phyloP scores from a whole-genome alignment of 352 stramenopile species.

The Globisporangium perplexum region DNA sequence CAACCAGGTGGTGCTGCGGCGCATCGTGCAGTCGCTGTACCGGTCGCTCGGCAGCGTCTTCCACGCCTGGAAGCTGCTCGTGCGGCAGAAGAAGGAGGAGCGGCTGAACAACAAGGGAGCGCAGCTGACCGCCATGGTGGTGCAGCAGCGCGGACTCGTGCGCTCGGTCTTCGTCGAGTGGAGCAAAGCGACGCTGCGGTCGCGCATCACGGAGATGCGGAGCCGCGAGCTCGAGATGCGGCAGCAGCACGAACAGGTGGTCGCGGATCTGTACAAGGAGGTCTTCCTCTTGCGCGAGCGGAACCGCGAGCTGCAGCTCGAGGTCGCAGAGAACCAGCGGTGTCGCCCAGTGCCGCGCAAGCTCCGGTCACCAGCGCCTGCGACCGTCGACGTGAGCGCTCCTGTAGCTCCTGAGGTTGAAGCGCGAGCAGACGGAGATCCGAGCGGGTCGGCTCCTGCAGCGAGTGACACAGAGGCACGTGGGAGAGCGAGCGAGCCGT shows the following conservation, averaged over 20 bases:
- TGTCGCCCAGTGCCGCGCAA: slow-evolving; percentile 2
- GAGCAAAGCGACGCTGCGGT: slow-evolving; percentile 25
- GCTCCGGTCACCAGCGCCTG: background rate
- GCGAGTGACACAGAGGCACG: too few relatives aligned
- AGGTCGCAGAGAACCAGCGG: slow-evolving; percentile 2
- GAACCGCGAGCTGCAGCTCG: slow-evolving; percentile 19
- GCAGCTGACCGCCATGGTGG: slow-evolving; percentile 44
- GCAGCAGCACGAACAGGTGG: slow-evolving; percentile 24
- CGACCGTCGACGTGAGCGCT: background rate
- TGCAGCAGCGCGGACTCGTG: slow-evolving; percentile 40
- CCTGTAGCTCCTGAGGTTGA: too few relatives aligned
- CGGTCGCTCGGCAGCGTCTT: slow-evolving; percentile 46
- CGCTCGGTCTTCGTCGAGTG: slow-evolving; percentile 49
- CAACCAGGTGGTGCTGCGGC: slow-evolving; percentile 37
- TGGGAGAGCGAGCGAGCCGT: too few relatives aligned
- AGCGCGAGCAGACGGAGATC: too few relatives aligned
- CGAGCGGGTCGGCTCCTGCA: too few relatives aligned
- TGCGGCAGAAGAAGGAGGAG: slow-evolving; percentile 28
- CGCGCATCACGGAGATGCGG: slow-evolving; percentile 22
- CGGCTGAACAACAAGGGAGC: slow-evolving; percentile 40
- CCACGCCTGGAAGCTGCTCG: slow-evolving; percentile 42
- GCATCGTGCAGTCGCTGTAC: slow-evolving; percentile 48
- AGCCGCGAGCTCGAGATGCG: slow-evolving; percentile 14
- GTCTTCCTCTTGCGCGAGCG: slow-evolving; percentile 32
- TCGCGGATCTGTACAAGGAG: slow-evolving; percentile 29